Evolutionary conservation across 768 basidiomycete genomes (phyloP), one percentile per base, ranked within the genome.

Genomic region (Podaxis carcinomalis): DNA sequence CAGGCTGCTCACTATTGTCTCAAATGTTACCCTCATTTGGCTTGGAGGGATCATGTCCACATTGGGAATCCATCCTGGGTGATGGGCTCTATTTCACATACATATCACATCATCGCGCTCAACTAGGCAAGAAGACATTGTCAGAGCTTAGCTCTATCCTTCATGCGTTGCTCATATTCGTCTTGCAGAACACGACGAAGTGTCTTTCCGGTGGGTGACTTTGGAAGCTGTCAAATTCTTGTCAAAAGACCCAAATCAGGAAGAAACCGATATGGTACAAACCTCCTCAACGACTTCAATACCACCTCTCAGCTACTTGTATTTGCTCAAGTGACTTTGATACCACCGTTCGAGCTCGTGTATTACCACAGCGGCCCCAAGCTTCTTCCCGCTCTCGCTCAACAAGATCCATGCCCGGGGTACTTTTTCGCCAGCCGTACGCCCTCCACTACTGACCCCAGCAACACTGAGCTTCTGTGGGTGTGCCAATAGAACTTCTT

Each of bases 361-460:
- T 1, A 79, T 66, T 5, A 78, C 81, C 47, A 67, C 68, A 7
- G 65, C 64, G 1, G 69, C 69, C 5, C 87, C 86, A 4, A 77
- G 67, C 46, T 72, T 75, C 65, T 77, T 79, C 7, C 90, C 90
- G 1, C 68, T 68, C 0, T 75, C 63, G 57, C 83, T 87, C 7
- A 92, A 72, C 1, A 91, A 87, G 37, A 92, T 66, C 90, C 91
- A 92, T 2, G 91, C 91, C 0, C 87, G 81, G 0, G 90, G 90
- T 0, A 87, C 77, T 65, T 83, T 85, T 72, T 92, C 90, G 66
- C 90, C 88, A 0, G 77, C 75, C 0, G 86, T 86, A 3, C 86
- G 84, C 0, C 85, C 87, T 0, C 85, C 86, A 23, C 88, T 88
- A 21, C 76, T 79, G 4, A 93, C 87, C 11, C 91, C 90, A 0